Base-by-base conservation (phyloP, 2,329 filamentous ascomycete species). In the Biscogniauxia mediterranea region DNA sequence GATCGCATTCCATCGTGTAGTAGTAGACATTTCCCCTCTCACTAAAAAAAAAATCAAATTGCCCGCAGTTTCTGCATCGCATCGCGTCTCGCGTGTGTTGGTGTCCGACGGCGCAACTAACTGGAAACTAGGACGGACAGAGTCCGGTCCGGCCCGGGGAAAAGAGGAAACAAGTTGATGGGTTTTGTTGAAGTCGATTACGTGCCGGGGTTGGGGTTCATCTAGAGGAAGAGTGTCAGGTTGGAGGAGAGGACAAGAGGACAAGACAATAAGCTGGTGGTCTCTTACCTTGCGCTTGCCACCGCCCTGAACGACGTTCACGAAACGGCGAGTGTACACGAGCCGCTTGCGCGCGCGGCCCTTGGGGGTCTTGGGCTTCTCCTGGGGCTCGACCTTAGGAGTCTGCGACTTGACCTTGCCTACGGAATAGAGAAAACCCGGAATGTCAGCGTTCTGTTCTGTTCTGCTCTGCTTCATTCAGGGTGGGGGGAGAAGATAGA, bases 351-450 rank as follows among this genome's bases (percentile, higher is more conserved):
- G 92, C 74, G 94, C 94, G 78, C 94, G 93, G 78, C 94, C 94
- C 89, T 97, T 97, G 79, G 94, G 93, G 74, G 84, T 86, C 91
- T 98, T 97, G 83, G 91, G 85, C 90, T 97, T 97, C 89, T 97
- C 93, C 74, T 78, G 69, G 63, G 68, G 68, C 69, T 72, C 70
- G 61, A 71, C 69, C 90, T 94, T 93, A 77, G 91, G 91, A 74
- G 91, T 94, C 83, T 94, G 91, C 83, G 91, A 94, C 90, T 96
- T 96, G 89, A 97, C 93, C 88, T 96, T 96, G 85, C 92, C 92
- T 84, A 66, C 52, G 54, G 56, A 25, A 59, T 54, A 21, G 51
- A 15, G 38, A 61, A 46, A 64, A 75, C 66, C 23, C 23, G 74
- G 32, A 1, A 46, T 46, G 38, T 46, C 17, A 46, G 38, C 6